A percentile compares a stretch with the other conserved stretches of the same genome.
phyloP scores from a whole-genome alignment of 345 rosid species.

The Murraya paniculata region DNA sequence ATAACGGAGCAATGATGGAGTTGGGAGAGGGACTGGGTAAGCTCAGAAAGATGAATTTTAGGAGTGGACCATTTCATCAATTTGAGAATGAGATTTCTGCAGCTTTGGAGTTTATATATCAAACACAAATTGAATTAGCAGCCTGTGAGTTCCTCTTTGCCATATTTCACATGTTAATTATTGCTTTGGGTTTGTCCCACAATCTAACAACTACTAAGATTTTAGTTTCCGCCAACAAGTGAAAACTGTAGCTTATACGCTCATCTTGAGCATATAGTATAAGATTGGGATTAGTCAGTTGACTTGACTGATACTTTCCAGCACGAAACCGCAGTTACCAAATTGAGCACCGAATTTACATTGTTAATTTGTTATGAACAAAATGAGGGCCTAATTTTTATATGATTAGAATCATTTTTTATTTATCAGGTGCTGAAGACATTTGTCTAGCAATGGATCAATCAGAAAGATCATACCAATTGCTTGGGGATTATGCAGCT shows the following conservation, averaged over 20 bases:
- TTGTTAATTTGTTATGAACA: no score
- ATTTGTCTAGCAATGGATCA: conserved; percentile 73
- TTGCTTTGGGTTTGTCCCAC: not conserved
- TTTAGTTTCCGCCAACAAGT: no score
- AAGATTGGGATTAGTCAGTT: no score
- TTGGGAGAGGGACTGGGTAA: conserved; percentile 85
- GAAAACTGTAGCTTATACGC: no score
- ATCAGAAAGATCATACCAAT: conserved; percentile 79
- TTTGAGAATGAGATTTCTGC: conserved; percentile 76
- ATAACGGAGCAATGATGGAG: conserved; percentile 97
- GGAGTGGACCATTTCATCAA: conserved; percentile 61
- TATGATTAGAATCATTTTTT: not conserved
- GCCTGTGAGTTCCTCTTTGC: conserved; percentile 51
- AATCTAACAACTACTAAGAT: no score
- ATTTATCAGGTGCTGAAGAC: conserved; percentile 62
- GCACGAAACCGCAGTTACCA: no score
- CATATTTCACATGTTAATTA: not conserved
- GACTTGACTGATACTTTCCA: no score
- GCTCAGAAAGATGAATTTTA: conserved; percentile 77
- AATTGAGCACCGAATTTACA: no score
- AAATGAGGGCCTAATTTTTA: not conserved
- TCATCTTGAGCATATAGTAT: no score
- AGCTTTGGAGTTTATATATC: conserved; percentile 70
- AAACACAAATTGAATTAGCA: conserved; percentile 84
- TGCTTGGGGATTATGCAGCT: conserved; percentile 80